A percentile compares a stretch with the other conserved stretches of the same genome.
phyloP scores from a whole-genome alignment of 1,284 basidiomycete species.

The Sporisorium exsertum region DNA sequence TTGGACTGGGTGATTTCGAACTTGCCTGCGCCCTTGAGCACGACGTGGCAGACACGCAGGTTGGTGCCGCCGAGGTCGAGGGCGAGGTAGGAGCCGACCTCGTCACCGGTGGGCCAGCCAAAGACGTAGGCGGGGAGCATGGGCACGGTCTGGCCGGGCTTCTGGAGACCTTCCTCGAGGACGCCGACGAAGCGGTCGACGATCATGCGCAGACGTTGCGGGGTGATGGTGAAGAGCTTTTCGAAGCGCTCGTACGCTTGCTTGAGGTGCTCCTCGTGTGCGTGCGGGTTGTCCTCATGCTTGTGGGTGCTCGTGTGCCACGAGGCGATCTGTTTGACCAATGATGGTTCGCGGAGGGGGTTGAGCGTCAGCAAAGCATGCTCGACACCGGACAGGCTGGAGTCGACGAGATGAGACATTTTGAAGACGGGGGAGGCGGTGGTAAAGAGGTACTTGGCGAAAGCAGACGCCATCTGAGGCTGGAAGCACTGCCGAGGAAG shows the following conservation, averaged over 20 bases:
- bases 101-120: constrained; percentile 91
- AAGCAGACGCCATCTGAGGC: constrained; percentile 7
- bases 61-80: constrained; percentile 95
- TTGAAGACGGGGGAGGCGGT: constrained; percentile 5
- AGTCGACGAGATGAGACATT: constrained; percentile 28
- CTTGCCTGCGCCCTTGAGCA: constrained; percentile 88
- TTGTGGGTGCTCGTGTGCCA: constrained; percentile 64
- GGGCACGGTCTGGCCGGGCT: constrained; percentile 86
- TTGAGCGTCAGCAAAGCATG: constrained; percentile 29
- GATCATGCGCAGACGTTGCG: constrained; percentile 73
- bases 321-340: constrained; percentile 56
- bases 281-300: constrained; percentile 52
- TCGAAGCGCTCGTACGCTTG: constrained; percentile 52
- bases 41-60: constrained; percentile 95
- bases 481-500: neutral
- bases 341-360: constrained; percentile 3
- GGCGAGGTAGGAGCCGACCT: constrained; percentile 90
- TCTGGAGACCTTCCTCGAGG: constrained; percentile 85
- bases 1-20: constrained; percentile 98
- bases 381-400: constrained; percentile 19
- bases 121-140: constrained; percentile 98
- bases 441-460: constrained; percentile 5
- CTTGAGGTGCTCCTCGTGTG: constrained; percentile 59
- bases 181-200: constrained; percentile 94
- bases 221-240: constrained; percentile 62